phyloP scores from a whole-genome alignment of 805 yeast genomes.

The Yarrowia alimentaria region DNA sequence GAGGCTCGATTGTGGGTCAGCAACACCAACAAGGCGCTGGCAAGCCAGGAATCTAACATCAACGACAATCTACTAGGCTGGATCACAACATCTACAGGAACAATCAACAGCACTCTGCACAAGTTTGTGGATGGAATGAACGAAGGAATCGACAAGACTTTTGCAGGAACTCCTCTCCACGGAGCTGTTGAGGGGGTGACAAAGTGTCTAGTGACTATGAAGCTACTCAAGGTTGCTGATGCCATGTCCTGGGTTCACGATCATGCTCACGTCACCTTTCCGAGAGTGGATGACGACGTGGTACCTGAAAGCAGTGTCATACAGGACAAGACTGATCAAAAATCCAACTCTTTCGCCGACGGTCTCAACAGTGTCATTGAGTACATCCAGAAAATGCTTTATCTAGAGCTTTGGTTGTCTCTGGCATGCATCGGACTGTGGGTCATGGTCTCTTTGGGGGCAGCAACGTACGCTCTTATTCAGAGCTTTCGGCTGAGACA shows the following conservation, averaged over 20 bases:
- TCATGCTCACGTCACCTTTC: conserved; percentile 58
- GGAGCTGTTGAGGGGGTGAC: conserved; percentile 64
- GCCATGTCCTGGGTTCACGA: conserved; percentile 80
- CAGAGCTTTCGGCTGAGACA: no score
- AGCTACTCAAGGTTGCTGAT: conserved; percentile 59
- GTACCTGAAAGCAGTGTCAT: not conserved
- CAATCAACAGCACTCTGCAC: conserved; percentile 60
- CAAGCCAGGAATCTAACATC: conserved; percentile 35
- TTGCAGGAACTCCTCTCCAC: conserved; percentile 67
- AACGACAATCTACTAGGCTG: conserved; percentile 69
- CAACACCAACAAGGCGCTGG: conserved; percentile 6
- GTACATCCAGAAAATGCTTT: not conserved
- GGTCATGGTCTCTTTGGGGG: conserved; percentile 8
- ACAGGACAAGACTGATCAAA: not conserved
- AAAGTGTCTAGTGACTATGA: conserved; percentile 75
- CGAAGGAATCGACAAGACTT: conserved; percentile 53
- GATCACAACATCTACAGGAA: conserved; percentile 54
- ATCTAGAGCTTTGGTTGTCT: conserved; percentile 3
- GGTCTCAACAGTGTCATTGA: not conserved
- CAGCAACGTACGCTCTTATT: no score
- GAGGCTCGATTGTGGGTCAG: no score
- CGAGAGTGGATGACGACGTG: conserved; percentile 42
- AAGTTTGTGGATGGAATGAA: conserved; percentile 60
- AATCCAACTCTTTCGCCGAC: conserved; percentile 1
- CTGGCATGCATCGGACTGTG: not conserved